phyloP scores from a whole-genome alignment of 345 rosid genomes.

The Leavenworthia alabamica region DNA sequence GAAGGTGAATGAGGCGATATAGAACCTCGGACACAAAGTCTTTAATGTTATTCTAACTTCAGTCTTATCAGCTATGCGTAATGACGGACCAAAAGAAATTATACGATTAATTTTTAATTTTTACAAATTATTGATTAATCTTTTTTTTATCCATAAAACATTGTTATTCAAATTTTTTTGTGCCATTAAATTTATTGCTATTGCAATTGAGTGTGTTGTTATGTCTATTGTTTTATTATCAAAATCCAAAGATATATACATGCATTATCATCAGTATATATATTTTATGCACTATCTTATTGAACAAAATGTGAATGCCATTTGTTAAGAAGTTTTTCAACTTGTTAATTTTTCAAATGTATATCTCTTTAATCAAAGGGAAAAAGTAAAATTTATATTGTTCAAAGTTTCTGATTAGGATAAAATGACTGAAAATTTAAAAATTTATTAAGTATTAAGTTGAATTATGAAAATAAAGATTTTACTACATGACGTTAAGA shows the following conservation, averaged over 20 bases:
- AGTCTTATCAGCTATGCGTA: neutral
- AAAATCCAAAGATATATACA: neutral
- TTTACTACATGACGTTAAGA: too few species aligned
- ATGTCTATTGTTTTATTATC: neutral
- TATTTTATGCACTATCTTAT: neutral
- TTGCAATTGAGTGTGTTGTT: too few species aligned
- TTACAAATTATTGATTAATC: neutral
- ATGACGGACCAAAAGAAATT: conserved; percentile 24
- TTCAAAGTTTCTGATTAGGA: neutral
- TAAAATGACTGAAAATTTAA: neutral
- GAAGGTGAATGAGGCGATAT: too few species aligned
- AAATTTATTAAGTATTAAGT: neutral
- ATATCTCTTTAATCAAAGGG: neutral
- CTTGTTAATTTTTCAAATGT: neutral
- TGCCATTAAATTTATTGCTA: neutral
- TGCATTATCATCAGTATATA: too few species aligned
- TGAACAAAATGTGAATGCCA: neutral
- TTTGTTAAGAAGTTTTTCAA: neutral
- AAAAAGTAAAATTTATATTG: neutral
- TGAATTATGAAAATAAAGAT: too few species aligned
- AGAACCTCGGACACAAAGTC: conserved; percentile 4
- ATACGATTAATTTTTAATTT: neutral
- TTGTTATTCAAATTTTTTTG: neutral
- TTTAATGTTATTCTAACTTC: neutral
- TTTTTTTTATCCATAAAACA: too few species aligned